phyloP scores from a whole-genome alignment of 2,329 filamentous ascomycete genomes.

The Bisporella sp. region DNA sequence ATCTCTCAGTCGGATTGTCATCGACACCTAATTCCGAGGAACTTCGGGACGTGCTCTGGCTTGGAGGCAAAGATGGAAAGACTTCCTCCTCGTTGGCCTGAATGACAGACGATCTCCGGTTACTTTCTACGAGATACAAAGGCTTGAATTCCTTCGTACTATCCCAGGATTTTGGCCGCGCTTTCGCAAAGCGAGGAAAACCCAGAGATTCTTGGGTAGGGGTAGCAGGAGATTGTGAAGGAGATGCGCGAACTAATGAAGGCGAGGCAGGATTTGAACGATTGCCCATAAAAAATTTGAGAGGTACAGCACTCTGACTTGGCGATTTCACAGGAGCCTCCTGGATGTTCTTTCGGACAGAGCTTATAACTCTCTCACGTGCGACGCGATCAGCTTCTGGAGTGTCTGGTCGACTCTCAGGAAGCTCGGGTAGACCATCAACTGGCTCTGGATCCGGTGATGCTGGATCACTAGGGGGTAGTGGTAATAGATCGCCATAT shows the following conservation, averaged over 20 bases:
- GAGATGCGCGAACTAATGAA: slow-evolving; percentile 32
- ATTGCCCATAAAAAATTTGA: slow-evolving; percentile 44
- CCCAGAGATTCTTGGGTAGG: slow-evolving; percentile 20
- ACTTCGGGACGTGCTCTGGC: slow-evolving; percentile 38
- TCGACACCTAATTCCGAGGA: slow-evolving; percentile 34
- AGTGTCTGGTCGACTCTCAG: slow-evolving; percentile 50
- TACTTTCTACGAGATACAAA: slow-evolving; percentile 67
- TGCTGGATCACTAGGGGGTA: slow-evolving; percentile 53
- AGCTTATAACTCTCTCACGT: slow-evolving; percentile 15
- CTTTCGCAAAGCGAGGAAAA: slow-evolving; percentile 30
- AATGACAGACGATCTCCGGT: slow-evolving; percentile 17
- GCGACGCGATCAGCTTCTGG: slow-evolving; percentile 22
- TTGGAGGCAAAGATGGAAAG: slow-evolving; percentile 42
- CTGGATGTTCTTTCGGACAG: slow-evolving; percentile 18
- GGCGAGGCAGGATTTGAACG: slow-evolving; percentile 36
- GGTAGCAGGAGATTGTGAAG: slow-evolving; percentile 30
- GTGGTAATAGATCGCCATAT: slow-evolving; percentile 56
- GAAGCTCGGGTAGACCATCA: slow-evolving; percentile 44
- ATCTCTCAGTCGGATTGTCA: slow-evolving; percentile 15
- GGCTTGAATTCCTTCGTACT: slow-evolving; percentile 68
- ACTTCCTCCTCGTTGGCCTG: slow-evolving; percentile 28
- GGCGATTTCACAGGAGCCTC: slow-evolving; percentile 25
- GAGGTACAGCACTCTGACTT: slow-evolving; percentile 47
- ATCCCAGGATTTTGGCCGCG: slow-evolving; percentile 55
- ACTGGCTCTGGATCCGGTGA: slow-evolving; percentile 35